Base-by-base conservation (phyloP, 176 grass and related monocot species). In the Carex littledalei region DNA sequence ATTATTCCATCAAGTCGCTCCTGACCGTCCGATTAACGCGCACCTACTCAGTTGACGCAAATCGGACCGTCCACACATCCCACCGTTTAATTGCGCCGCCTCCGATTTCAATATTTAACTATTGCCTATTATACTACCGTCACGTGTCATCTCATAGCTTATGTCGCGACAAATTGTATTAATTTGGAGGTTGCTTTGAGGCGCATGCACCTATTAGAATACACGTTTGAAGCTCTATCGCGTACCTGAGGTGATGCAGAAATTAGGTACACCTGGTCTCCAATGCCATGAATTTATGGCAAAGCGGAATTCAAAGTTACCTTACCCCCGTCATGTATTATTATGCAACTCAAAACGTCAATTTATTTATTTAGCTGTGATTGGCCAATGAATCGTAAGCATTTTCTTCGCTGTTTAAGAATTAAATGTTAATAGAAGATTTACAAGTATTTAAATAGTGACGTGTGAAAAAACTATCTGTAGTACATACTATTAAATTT, bases 181-280 rank as follows among this genome's bases (percentile, higher is more conserved):
- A 63, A 47, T 83, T 26, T 54, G 80, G 56, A 26, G 61, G 67
- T 83, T 67, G 80, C 80, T 83, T 82, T 53, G 4, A 67, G 63
- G 59, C 80, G 31, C 24, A 82, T 64, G 79, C 80, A 82, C 16
- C 61, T 7, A 61, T 66, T 66, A 62, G 18, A 82, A 18, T 66
- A 67, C 80, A 64, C 80, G 58, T 67, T 81, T 63, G 32, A 37
- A 81, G 78, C 56, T 80, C 77, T 80, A 60, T 60, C 77, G 81
- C 41, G 21, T 57, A 17, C 21, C 24, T 56, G n/a, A 18, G 34
- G 7, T 43, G 6, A 41, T 15, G 67, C 17, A 43, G 13, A 32
- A n/a, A 9, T 4, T 70, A 16, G 32, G 0, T 71, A 20, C 16
- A 45, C 67, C 17, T 16, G 67, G 67, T 71, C 35, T 71, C 2